These are phyloP conservation scores for Epichloe sylvatica DNA, from an alignment of 2,329 filamentous ascomycete genomes.

Conservation along the genomic window DNA sequence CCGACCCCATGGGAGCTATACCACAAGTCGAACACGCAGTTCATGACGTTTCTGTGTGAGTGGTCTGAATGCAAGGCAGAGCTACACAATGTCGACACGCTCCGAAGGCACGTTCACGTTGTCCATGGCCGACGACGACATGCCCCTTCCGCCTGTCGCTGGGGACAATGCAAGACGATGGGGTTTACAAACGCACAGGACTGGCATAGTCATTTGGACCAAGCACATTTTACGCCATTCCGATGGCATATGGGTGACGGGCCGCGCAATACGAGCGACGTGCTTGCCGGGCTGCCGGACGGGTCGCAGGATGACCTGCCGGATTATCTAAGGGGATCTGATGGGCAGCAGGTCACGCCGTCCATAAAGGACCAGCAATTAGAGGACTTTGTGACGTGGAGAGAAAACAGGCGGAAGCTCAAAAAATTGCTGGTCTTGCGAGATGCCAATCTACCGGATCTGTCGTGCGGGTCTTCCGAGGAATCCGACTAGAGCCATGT, in stretches of 20 bases:
- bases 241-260: slow-evolving; percentile 49
- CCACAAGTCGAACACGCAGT: slow-evolving; percentile 26
- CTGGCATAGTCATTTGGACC: slow-evolving; percentile 38
- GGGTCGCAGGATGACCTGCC: slow-evolving; percentile 24
- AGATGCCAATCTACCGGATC: slow-evolving; percentile 29
- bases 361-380: slow-evolving; percentile 36
- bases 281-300: slow-evolving; percentile 9
- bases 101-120: slow-evolving; percentile 37
- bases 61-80: slow-evolving; percentile 46
- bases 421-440: slow-evolving; percentile 29
- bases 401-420: slow-evolving; percentile 30
- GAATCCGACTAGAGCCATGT: neutral
- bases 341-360: slow-evolving; percentile 45
- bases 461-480: slow-evolving; percentile 1
- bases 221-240: slow-evolving; percentile 37
- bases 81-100: slow-evolving; percentile 47
- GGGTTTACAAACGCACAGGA: slow-evolving; percentile 9
- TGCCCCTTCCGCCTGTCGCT: slow-evolving; percentile 12
- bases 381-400: slow-evolving; percentile 34
- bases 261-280: slow-evolving; percentile 26
- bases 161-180: slow-evolving; percentile 18
- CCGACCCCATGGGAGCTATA: slow-evolving; percentile 29
- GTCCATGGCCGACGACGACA: slow-evolving; percentile 27
- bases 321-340: slow-evolving; percentile 35
- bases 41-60: slow-evolving; percentile 43